Percentiles rank a stretch among this genome's conserved stretches.
phyloP scores from a whole-genome alignment of 140 eudicot species.

The Ambrosia hybrid region DNA sequence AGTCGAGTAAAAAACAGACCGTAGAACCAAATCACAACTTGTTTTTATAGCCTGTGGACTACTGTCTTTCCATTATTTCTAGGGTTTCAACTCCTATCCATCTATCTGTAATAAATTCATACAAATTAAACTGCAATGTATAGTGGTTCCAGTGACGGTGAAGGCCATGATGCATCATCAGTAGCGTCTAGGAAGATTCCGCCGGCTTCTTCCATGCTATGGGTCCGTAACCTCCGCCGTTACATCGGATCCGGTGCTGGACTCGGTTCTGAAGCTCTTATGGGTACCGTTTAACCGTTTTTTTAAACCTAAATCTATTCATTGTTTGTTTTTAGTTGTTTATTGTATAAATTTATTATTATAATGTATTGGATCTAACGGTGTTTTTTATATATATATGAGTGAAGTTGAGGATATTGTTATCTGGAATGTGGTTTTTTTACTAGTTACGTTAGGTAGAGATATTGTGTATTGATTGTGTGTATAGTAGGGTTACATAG shows the following conservation, averaged over 20 bases:
- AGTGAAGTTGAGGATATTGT: constrained; percentile 13
- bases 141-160: constrained; percentile 87
- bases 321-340: background rate
- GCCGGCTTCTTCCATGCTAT: constrained; percentile 85
- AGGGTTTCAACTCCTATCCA: constrained; percentile 24
- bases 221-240: constrained; percentile 98
- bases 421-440: background rate
- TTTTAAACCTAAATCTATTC: constrained; percentile 9
- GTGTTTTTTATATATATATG: background rate
- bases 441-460: too few species aligned
- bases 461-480: too few species aligned
- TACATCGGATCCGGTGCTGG: constrained; percentile 99
- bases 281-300: constrained; percentile 51
- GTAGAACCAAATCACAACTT: background rate
- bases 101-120: background rate
- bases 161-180: constrained; percentile 58
- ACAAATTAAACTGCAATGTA: constrained; percentile 44
- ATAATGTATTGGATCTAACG: background rate
- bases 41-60: constrained; percentile 4
- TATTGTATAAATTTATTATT: background rate
- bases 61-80: constrained; percentile 1
- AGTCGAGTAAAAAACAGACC: background rate
- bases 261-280: constrained; percentile 93
- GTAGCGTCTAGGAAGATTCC: constrained; percentile 69
- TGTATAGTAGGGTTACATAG: too few species aligned